Base-by-base conservation (phyloP, 331 rosid genomes). In the Malus hybrid region DNA sequence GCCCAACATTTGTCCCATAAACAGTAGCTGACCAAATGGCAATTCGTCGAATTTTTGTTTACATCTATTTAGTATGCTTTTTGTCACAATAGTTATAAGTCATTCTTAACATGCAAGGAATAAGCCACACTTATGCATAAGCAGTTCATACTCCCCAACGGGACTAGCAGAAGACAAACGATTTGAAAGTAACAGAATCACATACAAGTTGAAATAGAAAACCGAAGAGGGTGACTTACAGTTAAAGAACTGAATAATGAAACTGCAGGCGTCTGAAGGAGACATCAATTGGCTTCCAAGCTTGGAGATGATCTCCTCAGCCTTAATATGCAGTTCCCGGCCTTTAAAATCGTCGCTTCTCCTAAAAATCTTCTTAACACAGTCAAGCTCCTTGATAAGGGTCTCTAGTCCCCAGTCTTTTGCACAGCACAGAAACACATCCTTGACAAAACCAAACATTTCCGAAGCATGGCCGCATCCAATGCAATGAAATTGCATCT, bases 361-460 rank as follows among this genome's bases (percentile, higher is more conserved):
- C 83, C 80, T 87, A 80, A 95, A 95, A 80, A 95, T 88, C 80
- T 86, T 89, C 85, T 87, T 85, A 4, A 95, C 99, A 77, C 97
- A 92, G 50, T 90, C 93, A 69, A 95, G 98, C 84, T 95, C 99
- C 80, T 95, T 89, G 80, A 85, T 75, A 80, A 95, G 85, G 65
- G 91, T 92, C 65, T 92, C 98, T 32, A 84, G 80, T 27, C 90
- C 96, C 99, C 99, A 95, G 71, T 95, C 91, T 88, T 90, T 92
- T 34, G 99, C 99, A 76, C 96, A 95, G 77, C 81, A 87, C 50
- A 88, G 12, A 72, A 92, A 90, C 76, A 95, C 99, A 42, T 95
- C 99, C 84, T 87, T 95, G 20, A 95, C 99, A 20, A 95, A 95
- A 59, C 99, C 99, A 76, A 90, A 95, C 99, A 95, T 90, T 69